Percentiles rank a stretch among this genome's conserved stretches.
Conservation (phyloP, 2,329 filamentous ascomycete species). For the Cytospora piceae region DNA sequence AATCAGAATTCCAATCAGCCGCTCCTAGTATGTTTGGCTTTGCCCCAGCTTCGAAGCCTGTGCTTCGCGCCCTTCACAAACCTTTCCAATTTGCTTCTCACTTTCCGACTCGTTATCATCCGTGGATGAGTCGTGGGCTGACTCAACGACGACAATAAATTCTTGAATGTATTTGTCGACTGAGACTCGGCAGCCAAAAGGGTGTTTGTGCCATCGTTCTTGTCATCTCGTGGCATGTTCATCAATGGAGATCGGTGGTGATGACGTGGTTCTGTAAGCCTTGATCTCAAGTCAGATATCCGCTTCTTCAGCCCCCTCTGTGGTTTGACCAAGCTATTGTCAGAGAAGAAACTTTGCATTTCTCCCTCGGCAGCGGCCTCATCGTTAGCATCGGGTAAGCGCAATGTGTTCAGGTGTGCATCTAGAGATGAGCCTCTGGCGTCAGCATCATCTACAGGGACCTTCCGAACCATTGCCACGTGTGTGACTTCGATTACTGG, state of each 20-base stretch:
- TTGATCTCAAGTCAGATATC: constrained; percentile 34
- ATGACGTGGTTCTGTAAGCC: constrained; percentile 32
- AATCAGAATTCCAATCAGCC: constrained; percentile 5
- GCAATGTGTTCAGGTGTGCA: constrained; percentile 20
- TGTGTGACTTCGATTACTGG: constrained; percentile 3
- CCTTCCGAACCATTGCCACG: constrained; percentile 14
- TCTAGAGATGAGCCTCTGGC: constrained; percentile 25
- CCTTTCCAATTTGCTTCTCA: constrained; percentile 25
- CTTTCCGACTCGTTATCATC: neutral
- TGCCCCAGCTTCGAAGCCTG: constrained; percentile 27
- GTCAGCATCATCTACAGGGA: constrained; percentile 11
- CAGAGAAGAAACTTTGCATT: constrained; percentile 32
- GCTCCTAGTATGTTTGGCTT: constrained; percentile 10
- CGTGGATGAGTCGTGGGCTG: neutral
- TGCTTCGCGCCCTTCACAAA: constrained; percentile 27
- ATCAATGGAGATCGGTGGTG: constrained; percentile 7
- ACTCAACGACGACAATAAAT: neutral
- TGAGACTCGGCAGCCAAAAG: constrained; percentile 1
- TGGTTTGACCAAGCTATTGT: constrained; percentile 26
- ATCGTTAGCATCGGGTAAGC: constrained; percentile 3
- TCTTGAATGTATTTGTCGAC: neutral
- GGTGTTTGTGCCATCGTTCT: neutral
- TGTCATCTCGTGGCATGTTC: neutral
- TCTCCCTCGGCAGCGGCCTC: constrained; percentile 20
- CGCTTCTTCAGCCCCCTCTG: constrained; percentile 34